phyloP scores from a whole-genome alignment of 129 eudicot species.

The Chrysanthemum lavandulifolium region DNA sequence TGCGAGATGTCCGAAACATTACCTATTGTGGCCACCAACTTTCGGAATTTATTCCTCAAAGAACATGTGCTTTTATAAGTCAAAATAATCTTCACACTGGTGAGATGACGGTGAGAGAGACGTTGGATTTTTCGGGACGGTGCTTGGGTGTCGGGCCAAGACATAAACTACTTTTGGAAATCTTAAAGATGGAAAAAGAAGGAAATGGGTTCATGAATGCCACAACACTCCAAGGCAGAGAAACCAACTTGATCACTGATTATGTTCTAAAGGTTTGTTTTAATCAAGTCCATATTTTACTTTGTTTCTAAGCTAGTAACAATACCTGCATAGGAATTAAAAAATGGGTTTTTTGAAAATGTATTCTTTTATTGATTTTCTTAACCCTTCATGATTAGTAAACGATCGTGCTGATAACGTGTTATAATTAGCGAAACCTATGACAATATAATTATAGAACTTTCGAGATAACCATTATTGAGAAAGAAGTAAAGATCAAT shows the following conservation, averaged over 20 bases:
- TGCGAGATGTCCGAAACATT: constrained; percentile 36
- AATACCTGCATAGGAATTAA: too few species aligned
- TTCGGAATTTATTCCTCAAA: constrained; percentile 45
- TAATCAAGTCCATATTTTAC: background rate
- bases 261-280: constrained; percentile 49
- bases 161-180: constrained; percentile 31
- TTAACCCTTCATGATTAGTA: too few species aligned
- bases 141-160: constrained; percentile 49
- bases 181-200: constrained; percentile 36
- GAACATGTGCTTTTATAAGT: constrained; percentile 50
- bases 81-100: constrained; percentile 47
- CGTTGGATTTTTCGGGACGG: constrained; percentile 47
- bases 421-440: too few species aligned
- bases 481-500: too few species aligned
- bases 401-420: too few species aligned
- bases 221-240: constrained; percentile 27
- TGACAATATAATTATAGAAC: too few species aligned
- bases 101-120: constrained; percentile 55
- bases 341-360: too few species aligned
- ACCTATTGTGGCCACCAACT: constrained; percentile 45
- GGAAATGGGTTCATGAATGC: constrained; percentile 40
- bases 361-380: too few species aligned
- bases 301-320: background rate
- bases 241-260: constrained; percentile 35
- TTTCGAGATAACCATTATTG: too few species aligned